Evolutionary conservation across 2,329 filamentous ascomycete species (phyloP).

Genomic region (Corinectria fuckeliana): DNA sequence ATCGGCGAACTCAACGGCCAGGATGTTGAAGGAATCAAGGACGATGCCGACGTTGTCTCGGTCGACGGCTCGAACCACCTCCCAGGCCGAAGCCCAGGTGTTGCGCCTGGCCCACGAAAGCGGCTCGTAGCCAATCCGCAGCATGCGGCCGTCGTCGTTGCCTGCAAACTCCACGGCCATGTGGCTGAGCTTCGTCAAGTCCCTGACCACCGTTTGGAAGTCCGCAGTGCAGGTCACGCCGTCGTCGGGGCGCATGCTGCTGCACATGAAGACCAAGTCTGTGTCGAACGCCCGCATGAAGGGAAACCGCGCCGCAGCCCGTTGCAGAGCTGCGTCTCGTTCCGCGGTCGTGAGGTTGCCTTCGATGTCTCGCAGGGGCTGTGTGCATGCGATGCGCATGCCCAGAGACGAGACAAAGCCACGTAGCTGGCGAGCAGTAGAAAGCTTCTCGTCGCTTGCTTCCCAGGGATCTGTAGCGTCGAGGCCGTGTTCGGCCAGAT

Average conservation of each 20-base stretch:
- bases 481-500: constrained; percentile 21
- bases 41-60: constrained; percentile 22
- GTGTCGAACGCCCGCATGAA: constrained; percentile 25
- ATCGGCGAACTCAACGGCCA: constrained; percentile 24
- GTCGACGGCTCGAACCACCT: constrained; percentile 24
- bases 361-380: constrained; percentile 22
- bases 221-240: constrained; percentile 12
- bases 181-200: constrained; percentile 13
- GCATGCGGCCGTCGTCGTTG: constrained; percentile 13
- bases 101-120: constrained; percentile 23
- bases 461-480: constrained; percentile 22
- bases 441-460: constrained; percentile 17
- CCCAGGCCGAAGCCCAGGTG: constrained; percentile 25
- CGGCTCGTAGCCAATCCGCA: constrained; percentile 26
- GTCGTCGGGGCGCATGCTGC: constrained; percentile 23
- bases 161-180: constrained; percentile 9
- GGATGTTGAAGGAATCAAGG: constrained; percentile 22
- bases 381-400: constrained; percentile 24
- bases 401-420: constrained; percentile 9
- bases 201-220: constrained; percentile 23
- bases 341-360: constrained; percentile 12
- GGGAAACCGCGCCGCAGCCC: constrained; percentile 21
- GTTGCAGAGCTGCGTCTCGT: constrained; percentile 12
- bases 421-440: constrained; percentile 10
- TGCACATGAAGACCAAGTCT: constrained; percentile 25